Base-by-base conservation (phyloP, 257 asterid genomes). In the Primulina tabacum region DNA sequence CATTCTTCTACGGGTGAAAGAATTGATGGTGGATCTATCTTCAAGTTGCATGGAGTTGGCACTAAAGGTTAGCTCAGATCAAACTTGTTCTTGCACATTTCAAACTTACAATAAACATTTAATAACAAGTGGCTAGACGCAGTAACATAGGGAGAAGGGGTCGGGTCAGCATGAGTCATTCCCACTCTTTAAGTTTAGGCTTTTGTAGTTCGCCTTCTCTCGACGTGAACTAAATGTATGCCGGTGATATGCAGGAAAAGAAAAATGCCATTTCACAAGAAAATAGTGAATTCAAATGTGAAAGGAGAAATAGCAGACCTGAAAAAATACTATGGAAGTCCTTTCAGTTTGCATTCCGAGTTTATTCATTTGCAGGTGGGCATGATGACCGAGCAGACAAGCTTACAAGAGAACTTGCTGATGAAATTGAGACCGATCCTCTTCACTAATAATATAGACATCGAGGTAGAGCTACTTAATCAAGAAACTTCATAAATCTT, bases 311-410 rank as follows among this genome's bases (percentile, higher is more conserved):
- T 64, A 81, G 59, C 17, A 88, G 82, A 75, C 81, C 94, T 8
- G 84, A 73, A 33, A 83, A 89, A 80, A 71, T 85, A 62, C 84
- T 92, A 1, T 92, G 96, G 98, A 85, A 82, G 86, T 87, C 96
- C 33, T 92, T 92, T 73, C 96, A 92, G 77, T 89, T 92, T 80
- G 98, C 96, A 24, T 92, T 77, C 61, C 74, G 92, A 6, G 92
- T 92, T 30, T 89, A 92, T 82, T 85, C 92, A 4, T 89, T 92
- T 62, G 89, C 96, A 4, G 98, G 98, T 9, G 98, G 98, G 47
- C 96, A 89, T 4, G 98, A 92, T 62, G 98, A 92, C 14, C 82
- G 96, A 6, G 96, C 98, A 40, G 96, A 89, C 70, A 83, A 65
- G 74, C 85, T 92, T 43, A 88, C 96, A 0, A 85, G 77, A 81